Evolutionary conservation across 2,329 filamentous ascomycete genomes (phyloP).

Genomic region (Alternaria solani): DNA sequence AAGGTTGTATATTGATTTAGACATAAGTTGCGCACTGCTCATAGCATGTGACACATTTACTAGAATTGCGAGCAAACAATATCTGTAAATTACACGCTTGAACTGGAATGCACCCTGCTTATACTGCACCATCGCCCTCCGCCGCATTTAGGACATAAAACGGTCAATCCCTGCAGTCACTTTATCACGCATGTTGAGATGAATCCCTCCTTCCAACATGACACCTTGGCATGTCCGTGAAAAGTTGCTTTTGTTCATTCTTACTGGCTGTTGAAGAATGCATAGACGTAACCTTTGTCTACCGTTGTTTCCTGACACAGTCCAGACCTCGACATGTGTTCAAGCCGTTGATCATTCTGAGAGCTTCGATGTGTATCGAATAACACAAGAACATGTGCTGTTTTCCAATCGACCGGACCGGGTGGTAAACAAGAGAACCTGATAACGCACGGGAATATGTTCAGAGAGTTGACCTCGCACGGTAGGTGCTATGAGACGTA

Average conservation of each 20-base stretch:
- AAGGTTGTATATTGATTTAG: neutral
- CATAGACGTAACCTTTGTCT: neutral
- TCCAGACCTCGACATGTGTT: neutral
- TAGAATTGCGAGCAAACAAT: neutral
- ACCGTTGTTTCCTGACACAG: neutral
- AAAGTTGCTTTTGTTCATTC: neutral
- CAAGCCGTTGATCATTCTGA: neutral
- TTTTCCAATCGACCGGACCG: neutral
- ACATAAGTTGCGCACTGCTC: neutral
- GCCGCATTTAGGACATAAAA: neutral
- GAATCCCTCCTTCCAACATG: neutral
- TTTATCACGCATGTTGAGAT: neutral
- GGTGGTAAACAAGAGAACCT: neutral
- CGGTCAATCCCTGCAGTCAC: neutral
- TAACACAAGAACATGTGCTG: neutral
- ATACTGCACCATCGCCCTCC: neutral
- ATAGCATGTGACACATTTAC: neutral
- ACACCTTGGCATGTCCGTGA: neutral
- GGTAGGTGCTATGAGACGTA: neutral
- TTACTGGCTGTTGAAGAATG: neutral
- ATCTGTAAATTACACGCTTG: neutral
- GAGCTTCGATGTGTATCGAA: neutral
- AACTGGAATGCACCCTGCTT: neutral
- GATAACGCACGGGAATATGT: neutral
- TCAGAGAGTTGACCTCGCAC: neutral